Evolutionary conservation across 2,329 filamentous ascomycete species (phyloP).

Genomic region (Cladophialophora bantiana): DNA sequence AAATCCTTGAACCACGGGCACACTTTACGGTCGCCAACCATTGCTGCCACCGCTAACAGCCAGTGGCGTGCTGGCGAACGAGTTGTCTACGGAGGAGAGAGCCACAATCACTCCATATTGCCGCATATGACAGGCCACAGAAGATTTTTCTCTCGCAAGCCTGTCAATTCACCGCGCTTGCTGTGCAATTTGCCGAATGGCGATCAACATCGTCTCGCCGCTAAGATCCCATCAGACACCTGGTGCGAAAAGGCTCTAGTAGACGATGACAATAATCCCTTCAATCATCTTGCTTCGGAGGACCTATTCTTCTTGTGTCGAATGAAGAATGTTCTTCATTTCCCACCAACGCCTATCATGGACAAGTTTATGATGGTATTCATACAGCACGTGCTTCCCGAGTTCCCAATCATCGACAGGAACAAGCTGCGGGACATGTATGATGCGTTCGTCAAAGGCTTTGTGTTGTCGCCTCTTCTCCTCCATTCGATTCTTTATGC

Average conservation of each 20-base stretch:
- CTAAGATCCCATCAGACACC: not conserved
- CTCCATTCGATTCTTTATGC: not conserved
- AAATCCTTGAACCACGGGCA: no score
- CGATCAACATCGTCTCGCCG: no score
- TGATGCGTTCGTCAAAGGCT: not conserved
- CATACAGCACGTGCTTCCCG: conserved; percentile 1
- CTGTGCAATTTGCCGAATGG: not conserved
- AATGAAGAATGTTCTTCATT: conserved; percentile 7
- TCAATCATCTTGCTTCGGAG: not conserved
- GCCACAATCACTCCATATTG: not conserved
- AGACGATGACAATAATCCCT: not conserved
- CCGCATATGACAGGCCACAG: not conserved
- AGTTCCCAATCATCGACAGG: conserved; percentile 3
- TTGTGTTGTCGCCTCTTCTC: not conserved
- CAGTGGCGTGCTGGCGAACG: no score
- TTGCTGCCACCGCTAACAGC: no score
- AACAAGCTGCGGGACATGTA: not conserved
- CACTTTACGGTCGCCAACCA: no score
- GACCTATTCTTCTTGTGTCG: not conserved
- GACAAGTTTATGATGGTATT: conserved; percentile 3
- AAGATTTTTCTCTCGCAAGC: not conserved
- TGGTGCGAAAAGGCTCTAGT: not conserved
- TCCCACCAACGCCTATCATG: not conserved
- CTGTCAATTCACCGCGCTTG: not conserved
- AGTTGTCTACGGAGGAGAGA: not conserved